phyloP scores from a whole-genome alignment of 805 yeast species.

The Candida railenensis region DNA sequence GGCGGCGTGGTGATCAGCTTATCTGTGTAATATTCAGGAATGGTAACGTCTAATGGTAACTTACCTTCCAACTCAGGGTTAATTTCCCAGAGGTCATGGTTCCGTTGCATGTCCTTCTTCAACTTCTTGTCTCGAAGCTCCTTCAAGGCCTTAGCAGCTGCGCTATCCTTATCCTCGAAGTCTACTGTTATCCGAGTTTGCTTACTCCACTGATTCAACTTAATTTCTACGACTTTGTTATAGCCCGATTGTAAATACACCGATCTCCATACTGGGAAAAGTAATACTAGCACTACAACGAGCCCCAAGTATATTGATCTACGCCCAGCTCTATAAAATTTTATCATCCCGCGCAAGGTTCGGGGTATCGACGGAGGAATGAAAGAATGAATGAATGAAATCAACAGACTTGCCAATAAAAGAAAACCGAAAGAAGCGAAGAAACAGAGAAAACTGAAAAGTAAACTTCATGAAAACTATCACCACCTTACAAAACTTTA shows the following conservation, averaged over 20 bases:
- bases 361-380: too few species aligned
- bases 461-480: too few species aligned
- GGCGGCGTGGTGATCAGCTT: background rate
- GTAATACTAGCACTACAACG: too few species aligned
- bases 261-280: background rate
- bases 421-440: too few species aligned
- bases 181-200: background rate
- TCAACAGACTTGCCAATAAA: too few species aligned
- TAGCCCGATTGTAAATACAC: background rate
- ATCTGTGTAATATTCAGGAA: slow-evolving; percentile 12
- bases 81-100: slow-evolving; percentile 25
- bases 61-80: slow-evolving; percentile 7
- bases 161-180: background rate
- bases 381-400: too few species aligned
- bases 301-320: too few species aligned
- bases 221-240: background rate
- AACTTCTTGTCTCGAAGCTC: slow-evolving; percentile 9
- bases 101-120: slow-evolving; percentile 6
- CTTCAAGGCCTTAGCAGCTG: background rate
- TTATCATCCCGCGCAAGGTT: too few species aligned
- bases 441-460: too few species aligned
- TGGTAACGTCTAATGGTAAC: slow-evolving; percentile 13
- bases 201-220: background rate
- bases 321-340: too few species aligned
- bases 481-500: too few species aligned